phyloP scores from a whole-genome alignment of 495 filamentous ascomycete genomes.

The Aspergillus mulundensis region DNA sequence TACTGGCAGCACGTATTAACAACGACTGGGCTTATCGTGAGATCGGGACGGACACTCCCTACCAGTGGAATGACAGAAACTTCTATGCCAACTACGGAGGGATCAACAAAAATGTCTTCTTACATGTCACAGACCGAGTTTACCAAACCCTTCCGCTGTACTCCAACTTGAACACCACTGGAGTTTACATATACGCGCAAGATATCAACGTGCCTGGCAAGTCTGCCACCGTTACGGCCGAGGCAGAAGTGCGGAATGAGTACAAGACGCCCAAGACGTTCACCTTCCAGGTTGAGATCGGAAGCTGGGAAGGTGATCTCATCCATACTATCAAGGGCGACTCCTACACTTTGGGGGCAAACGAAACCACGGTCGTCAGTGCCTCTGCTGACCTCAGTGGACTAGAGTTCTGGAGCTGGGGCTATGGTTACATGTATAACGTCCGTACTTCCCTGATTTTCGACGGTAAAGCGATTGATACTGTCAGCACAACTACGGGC shows the following conservation, averaged over 20 bases:
- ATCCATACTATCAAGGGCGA: background rate
- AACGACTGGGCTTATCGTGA: background rate
- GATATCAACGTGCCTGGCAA: background rate
- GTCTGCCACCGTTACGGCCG: background rate
- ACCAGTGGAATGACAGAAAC: background rate
- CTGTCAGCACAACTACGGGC: background rate
- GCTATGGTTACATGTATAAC: background rate
- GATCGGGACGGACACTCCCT: background rate
- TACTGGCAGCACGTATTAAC: background rate
- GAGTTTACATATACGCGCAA: background rate
- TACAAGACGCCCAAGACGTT: background rate
- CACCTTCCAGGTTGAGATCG: background rate
- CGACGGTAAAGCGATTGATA: background rate
- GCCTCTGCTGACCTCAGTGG: background rate
- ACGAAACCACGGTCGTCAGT: slow-evolving; percentile 2
- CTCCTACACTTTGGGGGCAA: background rate
- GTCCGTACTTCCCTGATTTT: background rate
- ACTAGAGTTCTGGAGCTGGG: background rate
- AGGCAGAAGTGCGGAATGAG: background rate
- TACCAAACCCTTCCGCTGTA: background rate
- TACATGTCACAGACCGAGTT: background rate
- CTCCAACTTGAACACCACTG: background rate
- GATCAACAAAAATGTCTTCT: background rate
- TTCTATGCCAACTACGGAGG: background rate
- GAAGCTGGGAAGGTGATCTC: background rate